Evolutionary conservation across 345 rosid genomes (phyloP).

Genomic region (Eucalyptus paniculata): DNA sequence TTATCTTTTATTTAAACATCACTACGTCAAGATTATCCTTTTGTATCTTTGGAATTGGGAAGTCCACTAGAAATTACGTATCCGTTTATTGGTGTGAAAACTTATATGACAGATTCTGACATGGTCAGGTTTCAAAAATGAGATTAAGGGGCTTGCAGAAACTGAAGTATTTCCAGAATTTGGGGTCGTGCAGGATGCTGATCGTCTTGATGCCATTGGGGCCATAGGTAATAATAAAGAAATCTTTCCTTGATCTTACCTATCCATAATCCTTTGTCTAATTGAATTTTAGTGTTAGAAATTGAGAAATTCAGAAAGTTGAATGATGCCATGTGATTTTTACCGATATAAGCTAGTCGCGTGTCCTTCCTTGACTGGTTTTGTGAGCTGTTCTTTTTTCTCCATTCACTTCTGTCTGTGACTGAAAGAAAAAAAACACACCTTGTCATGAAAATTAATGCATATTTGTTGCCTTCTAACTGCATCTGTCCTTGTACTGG

Average conservation of each 20-base stretch:
- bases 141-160: conserved; percentile 29
- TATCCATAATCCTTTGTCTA: not conserved
- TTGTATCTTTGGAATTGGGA: not conserved
- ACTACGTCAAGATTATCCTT: not conserved
- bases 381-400: not conserved
- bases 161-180: conserved; percentile 43
- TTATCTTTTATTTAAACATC: not conserved
- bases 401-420: not conserved
- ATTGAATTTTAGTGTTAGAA: not conserved
- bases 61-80: not conserved
- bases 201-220: conserved; percentile 88
- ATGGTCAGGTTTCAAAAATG: conserved; percentile 69
- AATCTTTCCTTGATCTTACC: not conserved
- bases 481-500: too few relatives aligned
- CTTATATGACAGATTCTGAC: not conserved
- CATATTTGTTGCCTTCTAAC: too few relatives aligned
- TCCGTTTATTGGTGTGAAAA: not conserved
- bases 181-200: conserved; percentile 91
- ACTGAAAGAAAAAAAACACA: not conserved
- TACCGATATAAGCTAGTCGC: not conserved
- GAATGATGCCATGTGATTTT: not conserved
- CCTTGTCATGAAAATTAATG: not conserved
- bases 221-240: conserved; percentile 43
- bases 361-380: not conserved
- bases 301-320: not conserved